Evolutionary conservation across 148 eudicot species (phyloP), one percentile per base, ranked within the genome.

Genomic region (Rheum nobile): DNA sequence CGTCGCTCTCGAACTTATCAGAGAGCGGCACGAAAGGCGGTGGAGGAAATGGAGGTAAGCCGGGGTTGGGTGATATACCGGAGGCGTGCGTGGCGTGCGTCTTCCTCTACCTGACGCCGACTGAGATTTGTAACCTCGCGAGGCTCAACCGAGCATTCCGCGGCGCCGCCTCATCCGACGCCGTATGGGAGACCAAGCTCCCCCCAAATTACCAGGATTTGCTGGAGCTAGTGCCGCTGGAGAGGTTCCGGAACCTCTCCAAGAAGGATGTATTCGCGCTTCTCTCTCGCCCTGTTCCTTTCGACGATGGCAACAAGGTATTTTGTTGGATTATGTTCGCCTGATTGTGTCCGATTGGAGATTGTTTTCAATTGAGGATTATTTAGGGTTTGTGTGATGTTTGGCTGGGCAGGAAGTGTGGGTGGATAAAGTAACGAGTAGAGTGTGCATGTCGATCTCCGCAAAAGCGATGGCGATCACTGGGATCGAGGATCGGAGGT

Each of bases 21-120:
- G 89, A 84, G 76, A 78, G 88, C 74, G 77, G 73, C 76, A 86
- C 76, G 21, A 72, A 52, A 50, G 80, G 68, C 46, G 29, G 78
- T 34, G 43, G 79, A 39, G 3, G 39, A 32, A 3, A 16, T 7
- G 39, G 22, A 32, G 39, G 22, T 28, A 72, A 81, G 10, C 88
- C 88, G 9, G 88, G 97, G 0, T 80, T 94, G 2, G 98, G 98
- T 0, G 98, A 94, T 74, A 91, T 94, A 78, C 98, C 97, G 46
- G 97, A 94, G 78, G 91, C 89, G 26, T 94, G 98, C 83, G 91
- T 94, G 14, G 98, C 98, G 0, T 80, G 91, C 54, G 98, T 94
- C 10, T 89, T 94, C 75, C 77, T 88, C 24, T 76, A 94, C 79
- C 78, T 94, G 6, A 85, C 91, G 4, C 98, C 98, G 73, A 95